Percentiles rank a stretch among this genome's conserved stretches.
Evolutionary conservation across 768 basidiomycete species (phyloP).

Genomic region (Crassisporium funariophilum): DNA sequence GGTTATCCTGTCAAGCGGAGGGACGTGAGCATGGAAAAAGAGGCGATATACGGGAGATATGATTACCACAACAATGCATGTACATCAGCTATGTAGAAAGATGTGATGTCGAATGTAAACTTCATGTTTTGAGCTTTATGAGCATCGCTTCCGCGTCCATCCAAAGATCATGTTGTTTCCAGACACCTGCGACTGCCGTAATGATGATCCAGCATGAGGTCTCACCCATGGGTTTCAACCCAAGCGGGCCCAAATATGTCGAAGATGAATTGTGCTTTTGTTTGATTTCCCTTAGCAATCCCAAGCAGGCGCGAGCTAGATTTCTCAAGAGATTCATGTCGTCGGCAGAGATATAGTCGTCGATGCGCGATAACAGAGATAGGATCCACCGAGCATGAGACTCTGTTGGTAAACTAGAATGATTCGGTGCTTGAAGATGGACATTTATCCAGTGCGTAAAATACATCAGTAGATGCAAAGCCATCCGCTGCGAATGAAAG

Average conservation of each 20-base stretch:
- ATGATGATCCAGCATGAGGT: conserved; percentile 78
- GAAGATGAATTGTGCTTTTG: conserved; percentile 17
- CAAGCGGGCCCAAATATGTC: conserved; percentile 6
- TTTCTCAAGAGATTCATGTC: conserved; percentile 77
- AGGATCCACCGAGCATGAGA: conserved; percentile 81
- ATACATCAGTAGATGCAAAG: conserved; percentile 81
- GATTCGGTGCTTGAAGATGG: conserved; percentile 49
- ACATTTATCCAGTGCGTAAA: conserved; percentile 80
- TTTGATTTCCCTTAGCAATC: conserved; percentile 43
- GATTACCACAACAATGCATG: neutral
- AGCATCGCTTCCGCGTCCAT: conserved; percentile 66
- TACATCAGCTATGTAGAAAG: neutral
- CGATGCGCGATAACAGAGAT: conserved; percentile 66
- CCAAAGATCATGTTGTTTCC: conserved; percentile 86
- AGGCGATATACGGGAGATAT: too few species aligned
- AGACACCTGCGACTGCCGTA: conserved; percentile 60
- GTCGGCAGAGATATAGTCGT: conserved; percentile 70
- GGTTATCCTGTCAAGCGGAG: too few species aligned
- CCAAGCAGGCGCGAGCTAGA: conserved; percentile 71
- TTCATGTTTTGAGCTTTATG: neutral
- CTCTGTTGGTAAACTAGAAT: conserved; percentile 46
- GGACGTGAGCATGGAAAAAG: too few species aligned
- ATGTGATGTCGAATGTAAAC: neutral
- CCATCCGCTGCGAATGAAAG: conserved; percentile 51
- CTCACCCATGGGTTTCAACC: conserved; percentile 34